Evolutionary conservation across 1,139 yeast species (phyloP).

Genomic region (Magnusiomyces fungicola): DNA sequence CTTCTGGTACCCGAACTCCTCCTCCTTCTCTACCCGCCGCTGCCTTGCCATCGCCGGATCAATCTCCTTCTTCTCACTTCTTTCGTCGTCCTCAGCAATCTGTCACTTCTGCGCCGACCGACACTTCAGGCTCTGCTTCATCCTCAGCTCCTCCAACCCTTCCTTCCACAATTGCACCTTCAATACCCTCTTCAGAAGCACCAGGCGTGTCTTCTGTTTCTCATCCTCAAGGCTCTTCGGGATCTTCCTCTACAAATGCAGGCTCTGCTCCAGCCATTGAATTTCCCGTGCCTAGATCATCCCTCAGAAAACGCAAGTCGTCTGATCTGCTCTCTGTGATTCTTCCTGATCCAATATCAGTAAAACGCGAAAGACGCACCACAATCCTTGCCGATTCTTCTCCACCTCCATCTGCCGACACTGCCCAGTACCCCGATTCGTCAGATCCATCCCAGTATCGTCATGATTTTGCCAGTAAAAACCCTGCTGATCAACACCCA

Average conservation of each 20-base stretch:
- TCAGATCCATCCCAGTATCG: too few relatives aligned
- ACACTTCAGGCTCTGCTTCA: neutral
- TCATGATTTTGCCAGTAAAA: slow-evolving; percentile 18
- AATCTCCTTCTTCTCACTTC: slow-evolving; percentile 14
- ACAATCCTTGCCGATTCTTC: neutral
- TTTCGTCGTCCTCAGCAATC: slow-evolving; percentile 1
- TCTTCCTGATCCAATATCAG: neutral
- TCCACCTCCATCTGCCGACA: neutral
- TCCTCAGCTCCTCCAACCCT: neutral
- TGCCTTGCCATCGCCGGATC: slow-evolving; percentile 14
- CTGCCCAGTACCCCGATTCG: too few relatives aligned
- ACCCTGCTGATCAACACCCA: too few relatives aligned
- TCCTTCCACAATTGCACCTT: neutral
- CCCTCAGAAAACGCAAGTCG: neutral
- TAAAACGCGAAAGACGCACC: neutral
- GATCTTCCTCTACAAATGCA: neutral
- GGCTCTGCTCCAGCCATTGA: neutral
- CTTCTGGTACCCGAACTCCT: neutral
- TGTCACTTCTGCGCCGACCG: neutral
- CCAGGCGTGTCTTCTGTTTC: neutral
- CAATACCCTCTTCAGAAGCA: neutral
- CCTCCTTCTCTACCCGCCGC: neutral
- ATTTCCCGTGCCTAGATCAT: neutral
- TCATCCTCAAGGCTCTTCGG: neutral
- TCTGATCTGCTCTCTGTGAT: neutral